A percentile compares a stretch with the other conserved stretches of the same genome.
Evolutionary conservation across 306 rosid species (phyloP).

Genomic region (Bauhinia variegata): DNA sequence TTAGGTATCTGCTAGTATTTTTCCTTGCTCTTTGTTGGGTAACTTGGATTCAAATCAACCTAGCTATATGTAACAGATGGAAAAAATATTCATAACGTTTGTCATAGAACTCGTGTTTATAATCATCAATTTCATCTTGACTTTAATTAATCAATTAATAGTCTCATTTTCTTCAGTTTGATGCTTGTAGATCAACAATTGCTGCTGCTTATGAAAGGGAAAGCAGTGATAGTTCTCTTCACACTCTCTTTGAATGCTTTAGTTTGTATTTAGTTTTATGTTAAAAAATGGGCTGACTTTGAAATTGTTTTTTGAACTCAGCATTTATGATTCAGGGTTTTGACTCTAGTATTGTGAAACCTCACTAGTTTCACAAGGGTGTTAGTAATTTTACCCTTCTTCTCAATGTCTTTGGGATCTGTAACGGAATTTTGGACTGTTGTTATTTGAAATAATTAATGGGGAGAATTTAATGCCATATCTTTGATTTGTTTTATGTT

Average conservation of each 20-base stretch:
- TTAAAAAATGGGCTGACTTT: neutral
- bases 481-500: conserved; percentile 64
- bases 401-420: conserved; percentile 49
- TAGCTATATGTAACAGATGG: conserved; percentile 48
- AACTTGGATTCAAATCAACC: conserved; percentile 42
- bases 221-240: neutral
- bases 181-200: neutral
- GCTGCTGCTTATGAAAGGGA: conserved; percentile 1
- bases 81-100: conserved; percentile 21
- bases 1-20: conserved; percentile 48
- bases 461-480: conserved; percentile 32
- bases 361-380: neutral
- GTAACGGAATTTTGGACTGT: conserved; percentile 39
- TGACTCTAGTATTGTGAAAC: conserved; percentile 6
- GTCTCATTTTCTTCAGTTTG: conserved; percentile 20
- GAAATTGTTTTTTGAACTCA: conserved; percentile 1
- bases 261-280: too few relatives aligned
- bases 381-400: conserved; percentile 20
- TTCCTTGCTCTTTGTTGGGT: conserved; percentile 20
- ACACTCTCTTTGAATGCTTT: too few relatives aligned
- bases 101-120: conserved; percentile 30
- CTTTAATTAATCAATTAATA: conserved; percentile 9
- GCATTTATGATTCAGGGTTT: conserved; percentile 2
- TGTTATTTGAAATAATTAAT: conserved; percentile 8
- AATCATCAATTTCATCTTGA: conserved; percentile 28